Evolutionary conservation across 2,329 filamentous ascomycete genomes (phyloP).

Genomic region (Sclerotinia trifoliorum): DNA sequence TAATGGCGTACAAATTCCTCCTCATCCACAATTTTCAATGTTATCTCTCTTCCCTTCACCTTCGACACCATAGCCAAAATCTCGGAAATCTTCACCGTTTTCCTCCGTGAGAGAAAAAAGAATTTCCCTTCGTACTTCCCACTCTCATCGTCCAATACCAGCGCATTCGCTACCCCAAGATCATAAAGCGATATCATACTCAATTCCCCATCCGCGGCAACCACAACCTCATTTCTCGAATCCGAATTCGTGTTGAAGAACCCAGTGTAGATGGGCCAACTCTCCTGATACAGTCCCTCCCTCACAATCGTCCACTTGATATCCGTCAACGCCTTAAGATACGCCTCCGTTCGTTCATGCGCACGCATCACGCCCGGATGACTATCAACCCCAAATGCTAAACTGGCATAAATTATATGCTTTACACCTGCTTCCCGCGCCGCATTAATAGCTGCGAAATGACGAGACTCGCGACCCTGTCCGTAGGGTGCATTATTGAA

Average conservation of each 20-base stretch:
- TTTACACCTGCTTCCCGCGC: constrained; percentile 39
- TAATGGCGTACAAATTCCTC: constrained; percentile 4
- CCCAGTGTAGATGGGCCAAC: constrained; percentile 35
- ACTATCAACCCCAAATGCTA: constrained; percentile 31
- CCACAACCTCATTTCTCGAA: constrained; percentile 30
- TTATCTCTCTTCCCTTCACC: not conserved
- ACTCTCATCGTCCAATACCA: constrained; percentile 28
- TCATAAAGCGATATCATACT: constrained; percentile 35
- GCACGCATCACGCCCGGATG: constrained; percentile 31
- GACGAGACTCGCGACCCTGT: constrained; percentile 28
- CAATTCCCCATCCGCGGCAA: constrained; percentile 34
- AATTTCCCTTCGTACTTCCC: constrained; percentile 14
- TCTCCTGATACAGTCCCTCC: constrained; percentile 36
- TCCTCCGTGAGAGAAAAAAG: constrained; percentile 2
- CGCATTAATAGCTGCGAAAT: constrained; percentile 36
- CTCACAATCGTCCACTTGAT: constrained; percentile 30
- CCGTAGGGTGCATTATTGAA: constrained; percentile 44
- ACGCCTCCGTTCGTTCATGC: constrained; percentile 30
- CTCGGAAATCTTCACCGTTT: not conserved
- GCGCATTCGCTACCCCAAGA: constrained; percentile 30
- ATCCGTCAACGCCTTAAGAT: constrained; percentile 25
- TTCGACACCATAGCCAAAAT: not conserved
- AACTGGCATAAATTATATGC: constrained; percentile 41
- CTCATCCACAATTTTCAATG: not conserved
- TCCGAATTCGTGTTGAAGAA: constrained; percentile 28